phyloP scores from a whole-genome alignment of 2,329 filamentous ascomycete species.

The Aschersonia sp. region DNA sequence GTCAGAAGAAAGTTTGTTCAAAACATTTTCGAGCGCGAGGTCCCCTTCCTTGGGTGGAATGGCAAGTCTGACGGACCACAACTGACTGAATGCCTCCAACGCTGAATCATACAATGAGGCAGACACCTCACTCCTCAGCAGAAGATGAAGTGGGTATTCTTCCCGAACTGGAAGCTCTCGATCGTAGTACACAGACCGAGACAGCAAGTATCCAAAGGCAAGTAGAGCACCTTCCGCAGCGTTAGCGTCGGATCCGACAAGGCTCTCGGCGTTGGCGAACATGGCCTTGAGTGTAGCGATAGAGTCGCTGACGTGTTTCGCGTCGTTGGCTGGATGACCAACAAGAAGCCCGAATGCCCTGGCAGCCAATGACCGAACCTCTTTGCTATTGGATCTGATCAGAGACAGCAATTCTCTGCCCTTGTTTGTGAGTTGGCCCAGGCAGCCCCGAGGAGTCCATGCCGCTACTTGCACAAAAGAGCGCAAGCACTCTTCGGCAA shows the following conservation, averaged over 20 bases:
- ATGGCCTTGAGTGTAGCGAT: conserved; percentile 24
- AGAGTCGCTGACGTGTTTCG: conserved; percentile 13
- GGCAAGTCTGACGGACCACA: conserved; percentile 30
- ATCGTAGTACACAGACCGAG: conserved; percentile 29
- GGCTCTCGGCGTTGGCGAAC: conserved; percentile 25
- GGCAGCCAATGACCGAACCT: conserved; percentile 51
- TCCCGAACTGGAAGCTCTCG: conserved; percentile 12
- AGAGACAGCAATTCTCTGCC: conserved; percentile 40
- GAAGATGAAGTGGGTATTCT: conserved; percentile 15
- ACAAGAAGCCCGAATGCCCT: conserved; percentile 63
- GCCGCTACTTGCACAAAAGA: conserved; percentile 40
- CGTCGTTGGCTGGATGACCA: conserved; percentile 41
- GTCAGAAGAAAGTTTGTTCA: conserved; percentile 48
- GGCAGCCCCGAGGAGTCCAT: conserved; percentile 31
- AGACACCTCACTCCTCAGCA: conserved; percentile 14
- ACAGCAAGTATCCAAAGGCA: conserved; percentile 28
- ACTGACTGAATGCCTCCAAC: conserved; percentile 28
- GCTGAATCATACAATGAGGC: conserved; percentile 27
- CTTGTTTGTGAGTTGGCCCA: conserved; percentile 33
- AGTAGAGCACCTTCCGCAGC: conserved; percentile 31
- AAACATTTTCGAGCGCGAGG: conserved; percentile 27
- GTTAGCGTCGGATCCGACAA: conserved; percentile 27
- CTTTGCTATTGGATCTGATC: conserved; percentile 57
- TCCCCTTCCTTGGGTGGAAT: conserved; percentile 15
- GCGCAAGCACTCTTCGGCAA: conserved; percentile 32